Percentiles rank a stretch among this genome's conserved stretches.
Evolutionary conservation across 202 grass and related monocot species (phyloP).

Genomic region (Setaria italica): DNA sequence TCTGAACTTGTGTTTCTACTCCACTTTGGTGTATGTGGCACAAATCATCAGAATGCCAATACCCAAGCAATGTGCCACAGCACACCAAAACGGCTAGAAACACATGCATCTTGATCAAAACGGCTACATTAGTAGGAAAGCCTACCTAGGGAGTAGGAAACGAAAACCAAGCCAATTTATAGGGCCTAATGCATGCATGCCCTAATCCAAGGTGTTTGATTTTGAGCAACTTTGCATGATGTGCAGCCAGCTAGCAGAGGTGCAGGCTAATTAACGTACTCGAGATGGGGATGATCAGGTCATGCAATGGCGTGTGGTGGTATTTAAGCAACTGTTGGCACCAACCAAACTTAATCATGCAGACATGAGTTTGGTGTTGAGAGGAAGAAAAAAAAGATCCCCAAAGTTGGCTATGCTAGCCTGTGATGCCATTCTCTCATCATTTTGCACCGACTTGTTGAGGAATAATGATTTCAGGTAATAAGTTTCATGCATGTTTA

Average conservation of each 20-base stretch:
- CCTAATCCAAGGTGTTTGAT: not conserved
- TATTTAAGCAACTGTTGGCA: slow-evolving; percentile 62
- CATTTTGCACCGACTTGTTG: slow-evolving; percentile 39
- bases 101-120: slow-evolving; percentile 32
- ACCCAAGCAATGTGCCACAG: slow-evolving; percentile 34
- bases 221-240: not conserved
- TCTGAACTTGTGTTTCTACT: slow-evolving; percentile 39
- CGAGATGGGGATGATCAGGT: slow-evolving; percentile 23
- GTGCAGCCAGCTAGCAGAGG: slow-evolving; percentile 13
- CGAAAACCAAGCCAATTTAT: slow-evolving; percentile 2
- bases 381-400: not conserved
- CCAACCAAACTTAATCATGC: slow-evolving; percentile 66
- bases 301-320: slow-evolving; percentile 39
- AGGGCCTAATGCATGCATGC: not conserved
- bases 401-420: slow-evolving; percentile 51
- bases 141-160: slow-evolving; percentile 4
- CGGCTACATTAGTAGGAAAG: not conserved
- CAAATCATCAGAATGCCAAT: slow-evolving; percentile 37
- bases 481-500: not conserved
- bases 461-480: slow-evolving; percentile 22
- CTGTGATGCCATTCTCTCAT: slow-evolving; percentile 55
- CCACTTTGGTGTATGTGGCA: slow-evolving; percentile 55
- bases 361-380: slow-evolving; percentile 38
- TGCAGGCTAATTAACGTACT: slow-evolving; percentile 17
- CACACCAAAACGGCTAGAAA: slow-evolving; percentile 54